A percentile compares a stretch with the other conserved stretches of the same genome.
Evolutionary conservation across 352 stramenopile genomes (phyloP).

Genomic region (Pythium folliculosum): DNA sequence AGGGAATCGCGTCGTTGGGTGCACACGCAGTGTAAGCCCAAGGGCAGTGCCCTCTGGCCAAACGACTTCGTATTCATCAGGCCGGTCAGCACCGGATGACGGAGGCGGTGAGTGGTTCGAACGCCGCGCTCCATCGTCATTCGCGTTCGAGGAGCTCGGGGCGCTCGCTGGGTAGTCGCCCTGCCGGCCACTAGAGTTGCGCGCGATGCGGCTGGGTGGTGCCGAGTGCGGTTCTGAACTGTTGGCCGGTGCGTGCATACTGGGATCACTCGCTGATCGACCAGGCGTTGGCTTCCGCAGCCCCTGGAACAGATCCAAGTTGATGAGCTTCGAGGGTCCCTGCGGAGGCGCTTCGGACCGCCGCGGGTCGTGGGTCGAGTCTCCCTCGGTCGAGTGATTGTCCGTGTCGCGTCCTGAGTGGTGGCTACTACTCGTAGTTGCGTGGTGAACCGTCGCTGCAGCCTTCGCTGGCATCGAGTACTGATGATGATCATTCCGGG

Average conservation of each 20-base stretch:
- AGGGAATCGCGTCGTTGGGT: conserved; percentile 45
- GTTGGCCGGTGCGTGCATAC: background rate
- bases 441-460: conserved; percentile 16
- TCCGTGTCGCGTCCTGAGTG: conserved; percentile 7
- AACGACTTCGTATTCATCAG: conserved; percentile 47
- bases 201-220: conserved; percentile 4
- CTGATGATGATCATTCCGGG: conserved; percentile 24
- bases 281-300: conserved; percentile 25
- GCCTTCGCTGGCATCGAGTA: conserved; percentile 17
- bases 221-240: background rate
- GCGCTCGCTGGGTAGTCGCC: conserved; percentile 10
- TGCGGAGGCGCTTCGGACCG: background rate
- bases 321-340: conserved; percentile 29
- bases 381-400: conserved; percentile 10
- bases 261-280: conserved; percentile 25
- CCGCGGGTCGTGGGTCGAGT: conserved; percentile 11
- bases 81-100: conserved; percentile 14
- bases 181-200: conserved; percentile 21
- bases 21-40: conserved; percentile 41
- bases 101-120: conserved; percentile 9
- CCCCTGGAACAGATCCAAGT: conserved; percentile 26
- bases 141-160: background rate
- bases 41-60: conserved; percentile 45
- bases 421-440: conserved; percentile 8
- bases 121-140: conserved; percentile 11